Percentiles rank a stretch among this genome's conserved stretches.
Conservation (phyloP, 2,329 filamentous ascomycete genomes). For the Arthrinium puccinioides region DNA sequence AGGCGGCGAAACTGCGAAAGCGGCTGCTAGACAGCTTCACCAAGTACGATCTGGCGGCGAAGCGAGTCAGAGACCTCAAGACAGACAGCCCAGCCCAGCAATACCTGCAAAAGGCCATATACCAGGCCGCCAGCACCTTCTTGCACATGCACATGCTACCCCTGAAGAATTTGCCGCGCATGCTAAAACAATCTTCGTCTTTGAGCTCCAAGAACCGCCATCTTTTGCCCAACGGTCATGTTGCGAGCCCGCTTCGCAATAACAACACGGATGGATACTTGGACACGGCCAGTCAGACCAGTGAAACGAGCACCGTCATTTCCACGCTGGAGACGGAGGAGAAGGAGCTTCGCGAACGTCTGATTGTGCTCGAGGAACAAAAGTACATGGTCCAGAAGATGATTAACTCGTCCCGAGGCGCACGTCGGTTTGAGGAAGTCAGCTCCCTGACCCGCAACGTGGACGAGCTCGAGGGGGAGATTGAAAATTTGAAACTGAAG, state of each 20-base stretch:
- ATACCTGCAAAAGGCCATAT: constrained; percentile 72
- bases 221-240: constrained; percentile 23
- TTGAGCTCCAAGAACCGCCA: constrained; percentile 20
- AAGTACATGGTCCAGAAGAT: constrained; percentile 83
- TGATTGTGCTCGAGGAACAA: constrained; percentile 86
- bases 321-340: constrained; percentile 71
- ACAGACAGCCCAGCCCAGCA: constrained; percentile 66
- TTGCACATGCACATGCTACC: constrained; percentile 88
- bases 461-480: constrained; percentile 75
- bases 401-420: constrained; percentile 69
- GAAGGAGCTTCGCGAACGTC: constrained; percentile 68
- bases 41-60: constrained; percentile 78
- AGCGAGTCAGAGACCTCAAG: constrained; percentile 71
- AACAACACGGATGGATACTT: constrained; percentile 31
- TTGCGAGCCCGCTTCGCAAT: constrained; percentile 35
- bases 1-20: constrained; percentile 85
- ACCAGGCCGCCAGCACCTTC: constrained; percentile 75
- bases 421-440: constrained; percentile 80
- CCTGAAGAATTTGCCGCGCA: constrained; percentile 64
- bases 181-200: constrained; percentile 46
- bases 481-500: constrained; percentile 57
- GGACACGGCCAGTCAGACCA: constrained; percentile 42
- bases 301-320: constrained; percentile 45
- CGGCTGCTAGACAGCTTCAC: constrained; percentile 81
- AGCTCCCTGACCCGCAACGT: constrained; percentile 70